Percentiles rank a stretch among this genome's conserved stretches.
Conservation (phyloP, 2,329 filamentous ascomycete genomes). For the Mycosphaerella arachidis region DNA sequence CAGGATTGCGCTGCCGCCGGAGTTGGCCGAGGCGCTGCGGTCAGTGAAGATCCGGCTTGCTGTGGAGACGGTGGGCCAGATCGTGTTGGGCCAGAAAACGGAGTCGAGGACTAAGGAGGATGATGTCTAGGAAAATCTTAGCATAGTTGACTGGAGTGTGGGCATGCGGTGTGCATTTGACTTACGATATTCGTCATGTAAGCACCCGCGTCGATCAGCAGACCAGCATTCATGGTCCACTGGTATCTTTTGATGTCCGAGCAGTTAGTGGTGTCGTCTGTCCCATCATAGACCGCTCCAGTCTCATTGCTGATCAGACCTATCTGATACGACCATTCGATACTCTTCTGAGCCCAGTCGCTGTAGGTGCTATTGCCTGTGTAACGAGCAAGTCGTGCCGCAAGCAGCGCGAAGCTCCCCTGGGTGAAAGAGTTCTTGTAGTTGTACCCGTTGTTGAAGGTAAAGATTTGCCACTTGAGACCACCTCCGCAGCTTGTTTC, state of each 20-base stretch:
- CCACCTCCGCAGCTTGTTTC: conserved; percentile 63
- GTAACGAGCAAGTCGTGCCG: conserved; percentile 47
- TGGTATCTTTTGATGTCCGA: conserved; percentile 45
- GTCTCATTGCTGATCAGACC: conserved; percentile 51
- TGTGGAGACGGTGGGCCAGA: conserved; percentile 7
- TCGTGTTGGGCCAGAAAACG: conserved; percentile 23
- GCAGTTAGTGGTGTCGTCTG: conserved; percentile 54
- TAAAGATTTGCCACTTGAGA: conserved; percentile 79
- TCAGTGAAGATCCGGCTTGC: conserved; percentile 49
- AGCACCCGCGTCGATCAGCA: conserved; percentile 62
- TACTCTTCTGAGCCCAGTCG: conserved; percentile 64
- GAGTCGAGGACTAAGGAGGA: neutral
- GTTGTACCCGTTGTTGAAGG: conserved; percentile 68
- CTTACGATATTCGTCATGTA: conserved; percentile 53
- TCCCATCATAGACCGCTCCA: conserved; percentile 55
- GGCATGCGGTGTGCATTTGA: neutral
- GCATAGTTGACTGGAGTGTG: neutral
- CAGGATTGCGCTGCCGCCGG: conserved; percentile 45
- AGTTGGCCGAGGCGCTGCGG: conserved; percentile 39
- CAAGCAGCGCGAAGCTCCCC: conserved; percentile 77
- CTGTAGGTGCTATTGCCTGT: conserved; percentile 51
- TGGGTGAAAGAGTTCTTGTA: conserved; percentile 84
- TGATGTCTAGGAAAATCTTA: neutral
- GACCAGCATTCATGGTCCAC: conserved; percentile 63
- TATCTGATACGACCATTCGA: conserved; percentile 57